Evolutionary conservation across 305 asterid genomes (phyloP).

Genomic region (Striga hermonthica): DNA sequence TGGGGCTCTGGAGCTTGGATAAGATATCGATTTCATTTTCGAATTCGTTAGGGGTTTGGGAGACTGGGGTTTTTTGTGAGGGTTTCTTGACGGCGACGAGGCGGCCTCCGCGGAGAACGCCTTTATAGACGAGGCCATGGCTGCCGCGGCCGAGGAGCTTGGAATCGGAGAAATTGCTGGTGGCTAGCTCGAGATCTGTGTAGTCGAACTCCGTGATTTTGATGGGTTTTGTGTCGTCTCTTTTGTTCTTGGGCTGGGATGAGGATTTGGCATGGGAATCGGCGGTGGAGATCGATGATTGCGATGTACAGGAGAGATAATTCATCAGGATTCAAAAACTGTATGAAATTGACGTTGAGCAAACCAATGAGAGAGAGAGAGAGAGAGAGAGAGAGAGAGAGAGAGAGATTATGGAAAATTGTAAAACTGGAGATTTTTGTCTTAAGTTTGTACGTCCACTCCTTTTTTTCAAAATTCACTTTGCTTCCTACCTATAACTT

Average conservation of each 20-base stretch:
- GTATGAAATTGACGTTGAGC: too few species aligned
- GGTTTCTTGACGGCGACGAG: conserved; percentile 73
- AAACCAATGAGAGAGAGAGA: background rate
- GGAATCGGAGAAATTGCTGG: conserved; percentile 63
- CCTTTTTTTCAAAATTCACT: too few species aligned
- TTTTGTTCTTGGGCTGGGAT: background rate
- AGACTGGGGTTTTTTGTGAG: conserved; percentile 30
- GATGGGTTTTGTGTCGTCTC: conserved; percentile 39
- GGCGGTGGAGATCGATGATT: conserved; percentile 56
- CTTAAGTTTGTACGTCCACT: too few species aligned
- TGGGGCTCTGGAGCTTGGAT: conserved; percentile 62
- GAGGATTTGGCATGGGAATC: conserved; percentile 33
- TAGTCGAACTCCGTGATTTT: conserved; percentile 68
- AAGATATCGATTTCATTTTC: conserved; percentile 75
- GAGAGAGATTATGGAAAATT: background rate
- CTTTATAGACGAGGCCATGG: conserved; percentile 86
- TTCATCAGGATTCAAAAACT: conserved; percentile 33
- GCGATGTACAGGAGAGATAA: conserved; percentile 75
- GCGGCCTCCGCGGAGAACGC: conserved; percentile 63
- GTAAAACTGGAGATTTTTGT: background rate
- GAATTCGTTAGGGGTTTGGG: conserved; percentile 54
- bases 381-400: background rate
- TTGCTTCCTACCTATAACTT: too few species aligned
- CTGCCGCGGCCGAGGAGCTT: conserved; percentile 75
- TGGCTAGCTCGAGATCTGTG: conserved; percentile 77